Evolutionary conservation across 495 filamentous ascomycete species (phyloP).

Genomic region (Lasiosphaeria miniovina): DNA sequence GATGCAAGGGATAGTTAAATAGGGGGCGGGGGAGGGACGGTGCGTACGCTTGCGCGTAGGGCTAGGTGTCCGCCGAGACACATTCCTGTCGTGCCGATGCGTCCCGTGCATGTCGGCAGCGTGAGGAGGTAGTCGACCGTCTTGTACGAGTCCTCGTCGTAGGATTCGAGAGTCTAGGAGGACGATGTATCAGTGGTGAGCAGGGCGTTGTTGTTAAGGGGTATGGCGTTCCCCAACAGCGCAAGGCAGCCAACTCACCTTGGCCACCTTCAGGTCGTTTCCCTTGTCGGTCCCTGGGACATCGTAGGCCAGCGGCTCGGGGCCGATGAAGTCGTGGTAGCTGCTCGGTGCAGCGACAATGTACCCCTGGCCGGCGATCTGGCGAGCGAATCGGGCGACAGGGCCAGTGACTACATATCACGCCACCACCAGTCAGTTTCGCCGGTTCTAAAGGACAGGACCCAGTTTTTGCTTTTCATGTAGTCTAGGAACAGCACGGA

Average conservation of each 20-base stretch:
- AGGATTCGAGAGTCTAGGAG: conserved; percentile 70
- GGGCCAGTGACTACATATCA: conserved; percentile 79
- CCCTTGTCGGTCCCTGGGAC: conserved; percentile 83
- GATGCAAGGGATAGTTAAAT: not conserved
- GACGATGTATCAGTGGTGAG: too few species aligned
- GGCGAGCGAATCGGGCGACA: conserved; percentile 84
- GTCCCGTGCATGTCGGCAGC: conserved; percentile 77
- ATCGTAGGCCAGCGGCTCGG: conserved; percentile 82
- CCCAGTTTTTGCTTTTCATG: not conserved
- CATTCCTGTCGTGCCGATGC: conserved; percentile 88
- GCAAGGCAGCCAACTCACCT: conserved; percentile 41
- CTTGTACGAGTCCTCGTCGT: conserved; percentile 80
- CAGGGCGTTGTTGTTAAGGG: too few species aligned
- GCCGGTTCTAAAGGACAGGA: not conserved
- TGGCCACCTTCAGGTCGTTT: conserved; percentile 80
- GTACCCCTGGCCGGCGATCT: conserved; percentile 91
- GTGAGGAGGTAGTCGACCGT: conserved; percentile 71
- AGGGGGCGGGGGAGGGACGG: not conserved
- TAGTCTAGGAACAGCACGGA: not conserved
- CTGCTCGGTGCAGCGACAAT: conserved; percentile 87
- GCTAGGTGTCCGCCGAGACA: conserved; percentile 92
- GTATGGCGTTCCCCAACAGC: too few species aligned
- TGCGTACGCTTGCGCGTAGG: conserved; percentile 64
- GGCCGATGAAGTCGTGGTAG: conserved; percentile 90
- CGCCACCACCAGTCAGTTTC: not conserved